These are phyloP conservation scores for Thalassiosira mediterranea DNA, from an alignment of 352 stramenopile species.

Conservation along the genomic window DNA sequence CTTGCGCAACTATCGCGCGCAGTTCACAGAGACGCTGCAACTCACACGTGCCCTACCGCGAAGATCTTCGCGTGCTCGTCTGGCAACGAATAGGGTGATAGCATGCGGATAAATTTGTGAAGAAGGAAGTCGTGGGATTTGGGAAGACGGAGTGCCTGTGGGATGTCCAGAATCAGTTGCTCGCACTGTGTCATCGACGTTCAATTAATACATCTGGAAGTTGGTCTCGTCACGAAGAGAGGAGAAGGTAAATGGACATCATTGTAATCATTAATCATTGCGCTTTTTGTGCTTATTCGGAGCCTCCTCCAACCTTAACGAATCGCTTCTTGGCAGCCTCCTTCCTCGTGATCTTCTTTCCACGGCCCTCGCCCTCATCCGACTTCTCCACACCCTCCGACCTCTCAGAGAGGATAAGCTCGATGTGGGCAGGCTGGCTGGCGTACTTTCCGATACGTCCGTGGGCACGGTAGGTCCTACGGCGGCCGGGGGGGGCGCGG, in stretches of 20 bases:
- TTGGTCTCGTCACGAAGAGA: background rate
- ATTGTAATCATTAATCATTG: conserved; percentile 37
- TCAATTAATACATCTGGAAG: background rate
- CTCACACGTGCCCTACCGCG: no score
- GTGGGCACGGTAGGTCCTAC: conserved; percentile 97
- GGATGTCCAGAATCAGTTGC: no score
- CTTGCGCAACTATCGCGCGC: no score
- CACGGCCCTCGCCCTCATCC: conserved; percentile 84
- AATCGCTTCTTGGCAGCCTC: conserved; percentile 77
- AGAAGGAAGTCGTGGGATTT: no score
- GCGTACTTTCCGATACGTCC: conserved; percentile 98
- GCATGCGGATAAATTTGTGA: no score
- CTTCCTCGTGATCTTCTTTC: conserved; percentile 83
- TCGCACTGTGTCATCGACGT: background rate
- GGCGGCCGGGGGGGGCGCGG: conserved; percentile 96
- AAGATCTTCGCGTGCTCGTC: no score
- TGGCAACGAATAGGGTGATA: no score
- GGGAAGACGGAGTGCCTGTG: no score
- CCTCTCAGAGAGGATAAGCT: conserved; percentile 98
- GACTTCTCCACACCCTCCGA: conserved; percentile 89
- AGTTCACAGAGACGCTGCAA: no score
- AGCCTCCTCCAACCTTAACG: conserved; percentile 77
- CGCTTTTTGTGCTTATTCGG: conserved; percentile 34
- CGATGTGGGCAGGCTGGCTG: conserved; percentile 98
- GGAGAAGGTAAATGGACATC: background rate